Percentiles rank a stretch among this genome's conserved stretches.
These are phyloP conservation scores for Colletotrichum graminicola DNA, from an alignment of 2,329 filamentous ascomycete species.

Conservation along the genomic window DNA sequence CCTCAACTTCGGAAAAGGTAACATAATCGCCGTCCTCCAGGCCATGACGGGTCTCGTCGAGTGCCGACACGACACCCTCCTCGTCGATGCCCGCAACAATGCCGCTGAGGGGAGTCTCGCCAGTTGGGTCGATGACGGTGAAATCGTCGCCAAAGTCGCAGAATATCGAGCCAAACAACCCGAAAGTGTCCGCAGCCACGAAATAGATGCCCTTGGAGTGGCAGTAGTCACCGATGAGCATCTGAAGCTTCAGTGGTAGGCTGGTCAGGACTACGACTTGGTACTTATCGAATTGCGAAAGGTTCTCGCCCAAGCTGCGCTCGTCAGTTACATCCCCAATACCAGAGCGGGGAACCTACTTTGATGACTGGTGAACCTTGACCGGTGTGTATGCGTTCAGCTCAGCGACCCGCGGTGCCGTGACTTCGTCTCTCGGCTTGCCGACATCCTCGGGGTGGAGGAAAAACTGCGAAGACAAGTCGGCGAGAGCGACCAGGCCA, in stretches of 20 bases:
- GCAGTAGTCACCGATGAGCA: conserved; percentile 90
- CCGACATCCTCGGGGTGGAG: conserved; percentile 88
- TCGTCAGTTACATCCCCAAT: conserved; percentile 43
- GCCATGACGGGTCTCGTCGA: conserved; percentile 95
- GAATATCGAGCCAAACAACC: conserved; percentile 95
- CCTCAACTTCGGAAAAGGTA: conserved; percentile 92
- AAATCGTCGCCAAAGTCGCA: conserved; percentile 98
- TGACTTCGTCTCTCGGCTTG: conserved; percentile 88
- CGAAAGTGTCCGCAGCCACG: conserved; percentile 88
- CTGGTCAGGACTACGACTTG: conserved; percentile 94
- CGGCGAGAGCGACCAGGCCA: conserved; percentile 82
- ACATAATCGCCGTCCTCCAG: conserved; percentile 97
- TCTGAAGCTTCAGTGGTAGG: conserved; percentile 83
- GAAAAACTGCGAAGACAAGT: conserved; percentile 98
- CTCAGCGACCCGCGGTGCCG: conserved; percentile 90
- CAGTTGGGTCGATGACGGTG: conserved; percentile 88
- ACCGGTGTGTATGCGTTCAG: conserved; percentile 97
- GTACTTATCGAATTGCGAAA: conserved; percentile 88
- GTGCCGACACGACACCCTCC: conserved; percentile 88
- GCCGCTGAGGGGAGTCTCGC: conserved; percentile 87
- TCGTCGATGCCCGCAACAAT: conserved; percentile 93
- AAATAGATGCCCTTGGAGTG: conserved; percentile 94
- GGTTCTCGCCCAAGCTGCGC: conserved; percentile 77
- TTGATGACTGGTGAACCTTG: conserved; percentile 74
- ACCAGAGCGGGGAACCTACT: conserved; percentile 53